Evolutionary conservation across 306 rosid species (phyloP).

Genomic region (Quercus bicolor): DNA sequence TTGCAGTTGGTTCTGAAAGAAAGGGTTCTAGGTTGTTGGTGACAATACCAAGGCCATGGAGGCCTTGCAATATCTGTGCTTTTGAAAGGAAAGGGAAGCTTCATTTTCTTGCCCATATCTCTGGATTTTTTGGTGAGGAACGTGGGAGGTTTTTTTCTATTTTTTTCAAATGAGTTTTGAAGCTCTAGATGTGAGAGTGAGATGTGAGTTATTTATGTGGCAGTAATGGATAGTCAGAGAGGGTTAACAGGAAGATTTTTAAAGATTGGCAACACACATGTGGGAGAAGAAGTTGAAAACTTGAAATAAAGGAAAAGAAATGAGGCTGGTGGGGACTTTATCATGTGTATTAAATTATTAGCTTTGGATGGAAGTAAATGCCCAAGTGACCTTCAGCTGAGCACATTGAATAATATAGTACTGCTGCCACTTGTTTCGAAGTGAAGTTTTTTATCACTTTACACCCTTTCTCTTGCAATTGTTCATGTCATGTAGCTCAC

Average conservation of each 20-base stretch:
- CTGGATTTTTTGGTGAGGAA: slow-evolving; percentile 6
- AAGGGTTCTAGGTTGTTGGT: slow-evolving; percentile 67
- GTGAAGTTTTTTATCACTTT: too few relatives aligned
- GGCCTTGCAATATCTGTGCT: slow-evolving; percentile 20
- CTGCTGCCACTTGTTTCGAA: background rate
- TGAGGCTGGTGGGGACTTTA: background rate
- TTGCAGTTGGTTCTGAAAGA: slow-evolving; percentile 46
- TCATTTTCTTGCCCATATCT: slow-evolving; percentile 59
- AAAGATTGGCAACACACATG: background rate
- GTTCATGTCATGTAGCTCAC: background rate
- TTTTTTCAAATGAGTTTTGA: slow-evolving; percentile 11
- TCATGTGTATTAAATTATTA: background rate
- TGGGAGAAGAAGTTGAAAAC: background rate
- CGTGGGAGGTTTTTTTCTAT: background rate
- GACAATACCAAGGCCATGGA: slow-evolving; percentile 69
- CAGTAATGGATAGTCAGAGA: slow-evolving; percentile 47
- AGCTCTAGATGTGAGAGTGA: slow-evolving; percentile 16
- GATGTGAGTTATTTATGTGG: slow-evolving; percentile 32
- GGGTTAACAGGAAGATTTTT: slow-evolving; percentile 25
- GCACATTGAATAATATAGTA: slow-evolving; percentile 7
- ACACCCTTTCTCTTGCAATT: too few relatives aligned
- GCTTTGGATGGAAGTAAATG: background rate
- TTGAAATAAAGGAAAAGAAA: background rate
- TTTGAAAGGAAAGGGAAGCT: slow-evolving; percentile 57
- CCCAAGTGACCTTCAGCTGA: slow-evolving; percentile 3